A percentile compares a stretch with the other conserved stretches of the same genome.
phyloP scores from a whole-genome alignment of 768 basidiomycete species.

The Dioszegia crocea region DNA sequence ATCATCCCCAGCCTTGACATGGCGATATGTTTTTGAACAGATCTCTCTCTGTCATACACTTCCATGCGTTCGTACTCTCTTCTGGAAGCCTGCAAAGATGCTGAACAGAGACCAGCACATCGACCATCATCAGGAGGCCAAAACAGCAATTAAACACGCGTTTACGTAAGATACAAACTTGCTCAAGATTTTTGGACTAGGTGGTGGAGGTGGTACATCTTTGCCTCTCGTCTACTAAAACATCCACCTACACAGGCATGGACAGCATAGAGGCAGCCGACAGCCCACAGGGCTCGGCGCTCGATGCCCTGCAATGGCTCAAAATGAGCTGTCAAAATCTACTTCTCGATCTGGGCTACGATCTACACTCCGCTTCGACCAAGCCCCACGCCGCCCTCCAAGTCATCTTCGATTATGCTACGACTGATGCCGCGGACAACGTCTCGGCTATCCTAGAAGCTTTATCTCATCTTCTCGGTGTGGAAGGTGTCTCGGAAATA shows the following conservation, averaged over 20 bases:
- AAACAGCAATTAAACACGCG: no score
- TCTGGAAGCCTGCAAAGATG: no score
- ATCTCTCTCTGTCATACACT: no score
- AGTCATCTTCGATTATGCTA: conserved; percentile 23
- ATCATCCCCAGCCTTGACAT: no score
- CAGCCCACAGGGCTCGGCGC: background rate
- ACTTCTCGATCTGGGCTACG: background rate
- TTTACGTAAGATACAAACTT: no score
- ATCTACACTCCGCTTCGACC: background rate
- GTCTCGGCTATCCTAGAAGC: conserved; percentile 61
- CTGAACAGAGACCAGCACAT: no score
- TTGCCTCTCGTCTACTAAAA: no score
- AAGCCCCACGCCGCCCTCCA: background rate
- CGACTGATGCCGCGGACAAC: conserved; percentile 34
- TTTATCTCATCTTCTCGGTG: conserved; percentile 49
- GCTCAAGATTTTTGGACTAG: no score
- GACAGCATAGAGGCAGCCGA: background rate
- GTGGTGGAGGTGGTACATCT: background rate
- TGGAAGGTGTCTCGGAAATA: conserved; percentile 56
- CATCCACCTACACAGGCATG: background rate
- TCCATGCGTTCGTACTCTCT: no score
- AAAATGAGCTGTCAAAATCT: background rate
- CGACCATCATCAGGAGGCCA: no score
- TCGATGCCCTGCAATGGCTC: background rate
- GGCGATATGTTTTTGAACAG: no score